A percentile compares a stretch with the other conserved stretches of the same genome.
Conservation (phyloP, 1,284 basidiomycete genomes). For the Stygiomarasmius scandens region DNA sequence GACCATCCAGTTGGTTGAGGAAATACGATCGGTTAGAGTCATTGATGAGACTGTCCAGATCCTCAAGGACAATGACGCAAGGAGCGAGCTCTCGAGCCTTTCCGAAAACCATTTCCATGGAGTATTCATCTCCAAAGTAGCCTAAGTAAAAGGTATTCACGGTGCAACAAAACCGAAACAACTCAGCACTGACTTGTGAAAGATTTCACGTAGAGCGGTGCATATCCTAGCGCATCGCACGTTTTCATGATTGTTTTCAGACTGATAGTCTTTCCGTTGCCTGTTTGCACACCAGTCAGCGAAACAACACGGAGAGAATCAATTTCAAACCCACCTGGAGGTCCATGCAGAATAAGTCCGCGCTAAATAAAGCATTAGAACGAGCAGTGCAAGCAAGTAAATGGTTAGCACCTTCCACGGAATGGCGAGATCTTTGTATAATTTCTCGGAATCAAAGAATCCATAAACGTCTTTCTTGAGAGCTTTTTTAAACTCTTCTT, state of each 20-base stretch:
- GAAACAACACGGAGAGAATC: background rate
- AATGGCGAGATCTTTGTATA: conserved; percentile 74
- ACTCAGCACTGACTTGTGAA: conserved; percentile 50
- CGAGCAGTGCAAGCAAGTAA: too few species aligned
- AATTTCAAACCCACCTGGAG: conserved; percentile 53
- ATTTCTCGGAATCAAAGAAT: conserved; percentile 72
- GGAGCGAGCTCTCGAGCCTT: conserved; percentile 71
- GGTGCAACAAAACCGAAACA: conserved; percentile 1
- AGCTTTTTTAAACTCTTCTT: conserved; percentile 66
- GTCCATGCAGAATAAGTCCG: conserved; percentile 73
- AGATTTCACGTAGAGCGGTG: conserved; percentile 78
- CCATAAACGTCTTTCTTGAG: conserved; percentile 74
- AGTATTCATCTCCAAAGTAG: conserved; percentile 65
- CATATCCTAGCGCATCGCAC: conserved; percentile 58
- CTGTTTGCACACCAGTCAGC: conserved; percentile 30
- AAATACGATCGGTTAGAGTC: conserved; percentile 81
- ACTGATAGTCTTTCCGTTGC: conserved; percentile 85
- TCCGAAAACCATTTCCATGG: conserved; percentile 65
- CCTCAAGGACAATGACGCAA: conserved; percentile 79
- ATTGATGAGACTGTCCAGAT: conserved; percentile 80
- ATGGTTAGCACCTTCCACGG: conserved; percentile 72
- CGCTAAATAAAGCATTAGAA: conserved; percentile 43
- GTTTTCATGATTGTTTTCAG: conserved; percentile 77
- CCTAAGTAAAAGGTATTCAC: conserved; percentile 36
- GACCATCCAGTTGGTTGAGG: conserved; percentile 79